These are phyloP conservation scores for Posidonia oceanica DNA, from an alignment of 116 monocot genomes.

Conservation along the genomic window DNA sequence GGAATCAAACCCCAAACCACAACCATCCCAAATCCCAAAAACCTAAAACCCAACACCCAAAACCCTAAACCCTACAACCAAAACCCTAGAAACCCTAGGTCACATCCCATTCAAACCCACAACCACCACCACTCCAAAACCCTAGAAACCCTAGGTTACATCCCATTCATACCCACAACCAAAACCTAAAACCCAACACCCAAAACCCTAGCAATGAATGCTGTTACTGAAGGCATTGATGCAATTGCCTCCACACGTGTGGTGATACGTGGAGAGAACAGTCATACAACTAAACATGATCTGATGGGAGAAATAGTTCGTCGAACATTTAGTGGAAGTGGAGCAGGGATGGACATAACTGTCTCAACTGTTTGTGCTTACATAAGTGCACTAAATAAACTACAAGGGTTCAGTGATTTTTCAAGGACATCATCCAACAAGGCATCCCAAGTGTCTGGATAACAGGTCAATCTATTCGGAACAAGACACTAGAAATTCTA, in stretches of 20 bases:
- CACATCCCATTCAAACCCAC: too few relatives aligned
- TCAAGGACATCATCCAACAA: conserved; percentile 3
- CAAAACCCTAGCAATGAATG: too few relatives aligned
- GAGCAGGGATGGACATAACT: conserved; percentile 73
- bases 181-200: too few relatives aligned
- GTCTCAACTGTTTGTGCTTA: conserved; percentile 88
- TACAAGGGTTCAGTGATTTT: conserved; percentile 44
- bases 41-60: too few relatives aligned
- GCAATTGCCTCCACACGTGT: conserved; percentile 80
- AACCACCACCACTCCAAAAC: too few relatives aligned
- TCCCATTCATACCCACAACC: too few relatives aligned
- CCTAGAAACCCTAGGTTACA: too few relatives aligned
- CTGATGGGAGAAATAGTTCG: conserved; percentile 28
- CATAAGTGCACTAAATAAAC: conserved; percentile 71
- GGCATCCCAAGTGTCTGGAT: background rate
- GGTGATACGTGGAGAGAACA: conserved; percentile 37
- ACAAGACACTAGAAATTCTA: too few relatives aligned
- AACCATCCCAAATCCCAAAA: too few relatives aligned
- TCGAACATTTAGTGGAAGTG: conserved; percentile 69
- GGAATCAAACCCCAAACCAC: too few relatives aligned
- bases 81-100: too few relatives aligned
- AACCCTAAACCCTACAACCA: too few relatives aligned
- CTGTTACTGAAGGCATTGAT: conserved; percentile 85
- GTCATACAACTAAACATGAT: conserved; percentile 29
- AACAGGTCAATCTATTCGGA: background rate